Evolutionary conservation across 108 stramenopile species (phyloP).

Genomic region (Pseudonitzschia pungens): DNA sequence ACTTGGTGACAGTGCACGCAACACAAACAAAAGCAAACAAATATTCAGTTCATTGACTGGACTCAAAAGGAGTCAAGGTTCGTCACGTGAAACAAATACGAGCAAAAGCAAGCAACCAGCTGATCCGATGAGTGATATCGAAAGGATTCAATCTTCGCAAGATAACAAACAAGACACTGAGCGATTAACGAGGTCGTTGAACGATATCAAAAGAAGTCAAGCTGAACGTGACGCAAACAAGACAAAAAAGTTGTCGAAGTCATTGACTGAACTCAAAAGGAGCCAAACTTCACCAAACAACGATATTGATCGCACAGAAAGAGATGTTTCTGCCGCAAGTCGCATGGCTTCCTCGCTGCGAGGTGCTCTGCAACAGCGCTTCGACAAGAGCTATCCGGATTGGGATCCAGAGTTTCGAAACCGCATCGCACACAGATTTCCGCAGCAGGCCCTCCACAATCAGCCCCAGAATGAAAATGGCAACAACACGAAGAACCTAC

Average conservation of each 20-base stretch:
- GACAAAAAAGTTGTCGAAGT: too few relatives aligned
- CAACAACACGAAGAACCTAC: neutral
- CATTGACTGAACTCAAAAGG: too few relatives aligned
- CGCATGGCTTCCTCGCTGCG: neutral
- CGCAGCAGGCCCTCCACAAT: neutral
- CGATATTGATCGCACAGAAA: neutral
- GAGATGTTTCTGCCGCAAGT: neutral
- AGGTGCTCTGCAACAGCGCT: neutral
- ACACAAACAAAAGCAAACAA: too few relatives aligned
- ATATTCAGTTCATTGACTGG: too few relatives aligned
- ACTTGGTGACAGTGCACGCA: too few relatives aligned
- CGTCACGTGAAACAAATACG: too few relatives aligned
- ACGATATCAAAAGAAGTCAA: neutral
- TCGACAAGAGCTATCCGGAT: constrained; percentile 36
- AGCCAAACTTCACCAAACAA: too few relatives aligned
- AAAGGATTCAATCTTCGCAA: neutral
- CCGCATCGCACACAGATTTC: neutral
- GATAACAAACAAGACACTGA: neutral
- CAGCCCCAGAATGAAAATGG: neutral
- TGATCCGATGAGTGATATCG: neutral
- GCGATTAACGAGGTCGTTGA: neutral
- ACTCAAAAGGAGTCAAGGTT: too few relatives aligned
- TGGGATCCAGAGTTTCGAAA: constrained; percentile 42
- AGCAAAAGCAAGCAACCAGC: too few relatives aligned
- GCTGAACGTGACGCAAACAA: neutral